Conservation (phyloP, 1,284 basidiomycete genomes). For the Abortiporus biennis region DNA sequence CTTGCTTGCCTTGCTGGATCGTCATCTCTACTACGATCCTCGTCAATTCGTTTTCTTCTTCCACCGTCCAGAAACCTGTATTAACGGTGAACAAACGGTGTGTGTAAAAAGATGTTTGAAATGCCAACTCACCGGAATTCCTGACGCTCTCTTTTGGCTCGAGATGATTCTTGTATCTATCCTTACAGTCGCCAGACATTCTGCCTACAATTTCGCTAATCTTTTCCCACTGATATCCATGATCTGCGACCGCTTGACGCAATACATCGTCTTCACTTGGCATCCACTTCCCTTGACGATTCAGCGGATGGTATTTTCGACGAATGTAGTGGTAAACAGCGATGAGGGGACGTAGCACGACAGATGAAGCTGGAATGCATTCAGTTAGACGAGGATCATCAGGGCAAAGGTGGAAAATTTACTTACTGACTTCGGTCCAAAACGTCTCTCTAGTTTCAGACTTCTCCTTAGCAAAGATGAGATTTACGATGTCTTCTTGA, state of each 20-base stretch:
- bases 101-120: no score
- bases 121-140: neutral
- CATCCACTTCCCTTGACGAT: slow-evolving; percentile 66
- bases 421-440: slow-evolving; percentile 74
- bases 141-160: no score
- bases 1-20: slow-evolving; percentile 57
- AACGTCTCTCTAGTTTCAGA: slow-evolving; percentile 59
- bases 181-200: slow-evolving; percentile 74
- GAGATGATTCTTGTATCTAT: slow-evolving; percentile 78
- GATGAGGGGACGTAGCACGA: slow-evolving; percentile 68
- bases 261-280: slow-evolving; percentile 62
- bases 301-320: slow-evolving; percentile 59
- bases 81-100: no score
- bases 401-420: no score
- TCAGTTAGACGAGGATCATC: no score
- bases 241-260: slow-evolving; percentile 53
- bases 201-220: slow-evolving; percentile 63
- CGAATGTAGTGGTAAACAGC: slow-evolving; percentile 79
- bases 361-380: no score
- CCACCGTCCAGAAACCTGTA: slow-evolving; percentile 61
- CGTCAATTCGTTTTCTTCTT: slow-evolving; percentile 68
- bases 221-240: slow-evolving; percentile 78
- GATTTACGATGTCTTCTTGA: slow-evolving; percentile 49
- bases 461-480: slow-evolving; percentile 65
- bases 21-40: slow-evolving; percentile 70